Evolutionary conservation across 352 stramenopile species (phyloP).

Genomic region (Pythium periplocum): DNA sequence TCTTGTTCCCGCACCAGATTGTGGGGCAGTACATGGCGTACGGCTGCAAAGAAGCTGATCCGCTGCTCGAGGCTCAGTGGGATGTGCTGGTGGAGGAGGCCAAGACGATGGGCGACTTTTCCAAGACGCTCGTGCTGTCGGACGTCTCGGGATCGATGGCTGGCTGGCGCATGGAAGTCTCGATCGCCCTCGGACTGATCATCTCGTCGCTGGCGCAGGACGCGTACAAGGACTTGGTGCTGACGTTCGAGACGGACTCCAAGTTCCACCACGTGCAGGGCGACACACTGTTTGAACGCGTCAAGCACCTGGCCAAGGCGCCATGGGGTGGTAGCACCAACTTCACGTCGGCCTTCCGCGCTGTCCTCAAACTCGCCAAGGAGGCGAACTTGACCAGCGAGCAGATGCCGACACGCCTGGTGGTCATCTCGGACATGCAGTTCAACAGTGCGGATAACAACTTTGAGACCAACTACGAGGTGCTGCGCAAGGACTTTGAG

Average conservation of each 20-base stretch:
- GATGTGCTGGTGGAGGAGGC: constrained; percentile 31
- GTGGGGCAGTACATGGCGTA: constrained; percentile 30
- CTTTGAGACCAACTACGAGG: constrained; percentile 38
- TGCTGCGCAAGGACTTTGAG: constrained; percentile 32
- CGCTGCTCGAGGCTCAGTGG: constrained; percentile 51
- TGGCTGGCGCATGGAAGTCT: constrained; percentile 32
- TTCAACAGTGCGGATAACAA: constrained; percentile 45
- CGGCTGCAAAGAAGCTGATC: constrained; percentile 11
- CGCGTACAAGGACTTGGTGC: constrained; percentile 48
- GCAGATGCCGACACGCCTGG: constrained; percentile 52
- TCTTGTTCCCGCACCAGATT: constrained; percentile 44
- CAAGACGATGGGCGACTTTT: constrained; percentile 14
- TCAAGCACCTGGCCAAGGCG: constrained; percentile 14
- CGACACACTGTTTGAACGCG: constrained; percentile 25
- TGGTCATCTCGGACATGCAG: constrained; percentile 86
- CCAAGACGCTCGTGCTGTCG: constrained; percentile 42
- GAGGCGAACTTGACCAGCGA: constrained; percentile 25
- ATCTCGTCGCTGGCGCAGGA: constrained; percentile 34
- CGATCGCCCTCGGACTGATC: constrained; percentile 33
- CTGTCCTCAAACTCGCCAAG: constrained; percentile 39
- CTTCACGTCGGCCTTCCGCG: constrained; percentile 57
- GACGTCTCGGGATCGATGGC: constrained; percentile 43
- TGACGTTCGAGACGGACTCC: constrained; percentile 38
- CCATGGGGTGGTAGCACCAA: constrained; percentile 52
- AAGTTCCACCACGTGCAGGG: constrained; percentile 36